Evolutionary conservation across 306 rosid genomes (phyloP).

Genomic region (Oemleria cerasiformis): DNA sequence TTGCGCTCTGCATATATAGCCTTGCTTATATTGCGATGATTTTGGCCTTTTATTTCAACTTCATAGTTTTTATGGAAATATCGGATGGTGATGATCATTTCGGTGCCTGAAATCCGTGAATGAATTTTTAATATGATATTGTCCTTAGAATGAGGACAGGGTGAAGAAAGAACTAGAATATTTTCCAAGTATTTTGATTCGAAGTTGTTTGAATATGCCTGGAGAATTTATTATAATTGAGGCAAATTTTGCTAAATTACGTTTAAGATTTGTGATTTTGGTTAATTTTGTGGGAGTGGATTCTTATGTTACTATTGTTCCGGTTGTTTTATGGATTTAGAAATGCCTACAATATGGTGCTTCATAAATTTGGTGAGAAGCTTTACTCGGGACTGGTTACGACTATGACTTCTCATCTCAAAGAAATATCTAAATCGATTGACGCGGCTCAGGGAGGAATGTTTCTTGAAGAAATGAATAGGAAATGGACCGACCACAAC

Average conservation of each 20-base stretch:
- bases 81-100: not conserved
- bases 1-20: not conserved
- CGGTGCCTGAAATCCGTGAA: not conserved
- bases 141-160: not conserved
- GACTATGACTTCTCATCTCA: conserved; percentile 70
- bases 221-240: not conserved
- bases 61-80: not conserved
- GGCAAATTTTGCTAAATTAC: not conserved
- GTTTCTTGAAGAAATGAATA: conserved; percentile 77
- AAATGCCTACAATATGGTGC: conserved; percentile 96
- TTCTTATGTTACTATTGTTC: conserved; percentile 17
- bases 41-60: not conserved
- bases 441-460: conserved; percentile 70
- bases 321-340: conserved; percentile 44
- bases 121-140: not conserved
- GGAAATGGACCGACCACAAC: conserved; percentile 77
- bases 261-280: not conserved
- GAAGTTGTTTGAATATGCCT: not conserved
- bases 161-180: not conserved
- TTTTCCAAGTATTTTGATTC: not conserved
- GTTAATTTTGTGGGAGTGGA: not conserved
- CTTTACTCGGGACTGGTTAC: conserved; percentile 69
- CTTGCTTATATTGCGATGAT: not conserved
- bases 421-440: conserved; percentile 62
- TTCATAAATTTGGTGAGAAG: conserved; percentile 93